These are phyloP conservation scores for Jatropha multifida DNA, from an alignment of 441 rosid species.

Conservation along the genomic window DNA sequence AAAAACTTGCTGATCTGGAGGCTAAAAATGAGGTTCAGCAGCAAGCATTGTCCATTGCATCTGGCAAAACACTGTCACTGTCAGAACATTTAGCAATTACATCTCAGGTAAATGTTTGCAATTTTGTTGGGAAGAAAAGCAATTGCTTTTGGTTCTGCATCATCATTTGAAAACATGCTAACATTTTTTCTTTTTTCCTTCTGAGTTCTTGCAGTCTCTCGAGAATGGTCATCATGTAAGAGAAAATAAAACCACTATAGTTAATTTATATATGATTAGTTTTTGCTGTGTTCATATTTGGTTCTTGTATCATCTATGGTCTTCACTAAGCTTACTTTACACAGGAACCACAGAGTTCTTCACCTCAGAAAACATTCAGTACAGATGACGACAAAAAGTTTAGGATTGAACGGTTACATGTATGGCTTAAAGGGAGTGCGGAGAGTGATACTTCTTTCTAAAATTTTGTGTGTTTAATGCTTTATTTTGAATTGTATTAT, in stretches of 20 bases:
- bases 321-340: constrained; percentile 27
- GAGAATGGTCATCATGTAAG: constrained; percentile 80
- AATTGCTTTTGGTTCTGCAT: neutral
- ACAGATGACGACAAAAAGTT: constrained; percentile 43
- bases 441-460: constrained; percentile 14
- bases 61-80: constrained; percentile 49
- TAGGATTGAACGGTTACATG: constrained; percentile 61
- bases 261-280: constrained; percentile 19
- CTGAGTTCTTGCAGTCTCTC: constrained; percentile 50
- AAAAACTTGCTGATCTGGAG: constrained; percentile 81
- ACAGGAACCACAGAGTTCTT: constrained; percentile 48
- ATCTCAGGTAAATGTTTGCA: constrained; percentile 44
- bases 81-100: constrained; percentile 44
- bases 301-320: constrained; percentile 24
- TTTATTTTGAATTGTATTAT: constrained; percentile 24
- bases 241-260: constrained; percentile 16
- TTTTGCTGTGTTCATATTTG: constrained; percentile 18
- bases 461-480: constrained; percentile 16
- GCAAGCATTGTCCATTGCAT: constrained; percentile 52
- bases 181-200: constrained; percentile 29
- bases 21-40: constrained; percentile 61
- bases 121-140: constrained; percentile 7
- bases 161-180: constrained; percentile 14
- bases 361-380: constrained; percentile 44
- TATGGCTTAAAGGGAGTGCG: constrained; percentile 31